A percentile compares a stretch with the other conserved stretches of the same genome.
Conservation (phyloP, 2,329 filamentous ascomycete genomes). For the Tetracladium maxilliforme region DNA sequence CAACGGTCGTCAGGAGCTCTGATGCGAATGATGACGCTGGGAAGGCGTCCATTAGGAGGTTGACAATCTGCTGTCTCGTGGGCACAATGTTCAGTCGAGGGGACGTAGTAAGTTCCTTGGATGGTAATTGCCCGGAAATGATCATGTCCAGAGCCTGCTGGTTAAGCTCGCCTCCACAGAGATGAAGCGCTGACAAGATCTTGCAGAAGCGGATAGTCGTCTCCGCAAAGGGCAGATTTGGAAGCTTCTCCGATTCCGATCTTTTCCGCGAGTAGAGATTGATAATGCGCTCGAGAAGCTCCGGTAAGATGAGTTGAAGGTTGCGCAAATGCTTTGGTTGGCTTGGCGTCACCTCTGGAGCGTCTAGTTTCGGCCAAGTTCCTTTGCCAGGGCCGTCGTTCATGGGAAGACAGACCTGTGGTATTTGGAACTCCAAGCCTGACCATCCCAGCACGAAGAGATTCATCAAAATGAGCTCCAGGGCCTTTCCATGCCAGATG, state of each 20-base stretch:
- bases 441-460: slow-evolving; percentile 76
- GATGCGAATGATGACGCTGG: slow-evolving; percentile 44
- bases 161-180: slow-evolving; percentile 47
- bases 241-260: slow-evolving; percentile 54
- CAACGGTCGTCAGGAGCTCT: slow-evolving; percentile 55
- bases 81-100: slow-evolving; percentile 40
- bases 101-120: slow-evolving; percentile 32
- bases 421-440: slow-evolving; percentile 70
- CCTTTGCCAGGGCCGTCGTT: no score
- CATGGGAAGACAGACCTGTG: slow-evolving; percentile 28
- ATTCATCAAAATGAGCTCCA: slow-evolving; percentile 76
- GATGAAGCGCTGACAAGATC: slow-evolving; percentile 50
- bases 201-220: slow-evolving; percentile 60
- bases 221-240: slow-evolving; percentile 58
- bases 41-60: slow-evolving; percentile 53
- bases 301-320: slow-evolving; percentile 48
- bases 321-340: no score
- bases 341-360: no score
- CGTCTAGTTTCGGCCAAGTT: no score
- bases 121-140: slow-evolving; percentile 44
- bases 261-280: slow-evolving; percentile 58
- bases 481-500: slow-evolving; percentile 91
- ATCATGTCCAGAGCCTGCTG: slow-evolving; percentile 47
- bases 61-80: slow-evolving; percentile 47
- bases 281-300: slow-evolving; percentile 61